Base-by-base conservation (phyloP, 768 basidiomycete genomes). In the Suillus hirtellus region DNA sequence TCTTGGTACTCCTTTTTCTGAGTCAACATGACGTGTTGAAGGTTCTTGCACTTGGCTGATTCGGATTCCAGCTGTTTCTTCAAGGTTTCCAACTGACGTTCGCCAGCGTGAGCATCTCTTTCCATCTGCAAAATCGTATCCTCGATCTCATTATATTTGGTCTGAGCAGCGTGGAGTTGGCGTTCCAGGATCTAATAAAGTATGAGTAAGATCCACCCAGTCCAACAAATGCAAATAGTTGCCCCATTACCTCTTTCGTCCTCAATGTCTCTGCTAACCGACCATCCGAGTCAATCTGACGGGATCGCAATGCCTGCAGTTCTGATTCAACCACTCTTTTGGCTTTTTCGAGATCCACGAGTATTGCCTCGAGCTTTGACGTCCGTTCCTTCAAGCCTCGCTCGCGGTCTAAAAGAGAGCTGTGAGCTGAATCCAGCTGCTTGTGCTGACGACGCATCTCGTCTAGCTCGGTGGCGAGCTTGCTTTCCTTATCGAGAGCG, bases 101-200 rank as follows among this genome's bases (percentile, higher is more conserved):
- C 83, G 65, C 89, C 87, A 17, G 87, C 80, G 12, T 85, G 86
- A 71, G 92, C 86, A 63, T 95, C 95, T 37, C 92, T 83, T 74
- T 98, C 92, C 58, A 92, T 82, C 67, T 91, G 87, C 7, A 97
- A 81, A 1, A 93, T 84, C 0, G 89, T 84, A 71, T 99, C 96
- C 75, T 99, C 96, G 62, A 95, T 89, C 63, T 90, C 89, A 62
- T 90, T 86, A 64, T 89, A 90, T 69, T 93, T 93, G 42, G 83
- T 81, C 69, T 92, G 90, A 7, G 90, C 84, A 24, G 83, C 76
- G 0, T 79, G 73, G n/a, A 96, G 76, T 72, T 95, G 89, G 44
- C 89, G 88, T 67, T 96, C 93, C 55, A 93, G 77, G 49, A 78
- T 81, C 93, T 97, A 68, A 6, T 27, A 14, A 38, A 58, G 56